phyloP scores from a whole-genome alignment of 1,139 yeast species.

The Scheffersomyces segobiensis region DNA sequence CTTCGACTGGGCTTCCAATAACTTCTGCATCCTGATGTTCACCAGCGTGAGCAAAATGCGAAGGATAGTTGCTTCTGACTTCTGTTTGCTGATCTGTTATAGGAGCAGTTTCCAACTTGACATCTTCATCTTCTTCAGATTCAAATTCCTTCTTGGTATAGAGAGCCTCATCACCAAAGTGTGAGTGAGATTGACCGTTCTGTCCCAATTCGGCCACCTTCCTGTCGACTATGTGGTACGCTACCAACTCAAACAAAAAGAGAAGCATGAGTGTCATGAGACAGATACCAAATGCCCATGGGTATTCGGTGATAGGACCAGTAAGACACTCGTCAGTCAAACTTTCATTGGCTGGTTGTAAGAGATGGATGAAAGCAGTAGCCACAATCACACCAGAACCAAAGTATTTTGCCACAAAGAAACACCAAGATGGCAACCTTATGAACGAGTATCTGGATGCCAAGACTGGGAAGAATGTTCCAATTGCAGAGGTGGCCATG shows the following conservation, averaged over 20 bases:
- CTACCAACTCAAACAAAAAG: slow-evolving; percentile 57
- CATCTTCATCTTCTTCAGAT: slow-evolving; percentile 14
- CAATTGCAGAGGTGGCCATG: slow-evolving; percentile 55
- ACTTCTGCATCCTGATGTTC: slow-evolving; percentile 58
- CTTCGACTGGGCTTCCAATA: slow-evolving; percentile 40
- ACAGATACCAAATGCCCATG: slow-evolving; percentile 67
- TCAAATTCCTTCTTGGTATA: slow-evolving; percentile 27
- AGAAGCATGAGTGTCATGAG: slow-evolving; percentile 51
- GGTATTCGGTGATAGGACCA: slow-evolving; percentile 54
- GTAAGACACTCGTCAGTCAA: slow-evolving; percentile 56
- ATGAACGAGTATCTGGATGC: slow-evolving; percentile 56
- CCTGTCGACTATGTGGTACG: slow-evolving; percentile 51
- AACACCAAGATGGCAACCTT: slow-evolving; percentile 59
- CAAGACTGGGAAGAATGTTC: slow-evolving; percentile 60
- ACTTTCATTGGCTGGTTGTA: slow-evolving; percentile 72
- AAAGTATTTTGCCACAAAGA: slow-evolving; percentile 30
- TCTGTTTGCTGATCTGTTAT: slow-evolving; percentile 2
- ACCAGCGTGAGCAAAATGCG: slow-evolving; percentile 49
- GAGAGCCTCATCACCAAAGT: slow-evolving; percentile 45
- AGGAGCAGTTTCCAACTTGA: slow-evolving; percentile 8
- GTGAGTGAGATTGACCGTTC: slow-evolving; percentile 45
- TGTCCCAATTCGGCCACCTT: slow-evolving; percentile 23
- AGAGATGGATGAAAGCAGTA: slow-evolving; percentile 71
- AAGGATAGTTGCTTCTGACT: slow-evolving; percentile 28
- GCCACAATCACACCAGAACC: slow-evolving; percentile 40